Percentiles rank a stretch among this genome's conserved stretches.
Conservation (phyloP, 306 rosid genomes). For the Rosa lucieae region DNA sequence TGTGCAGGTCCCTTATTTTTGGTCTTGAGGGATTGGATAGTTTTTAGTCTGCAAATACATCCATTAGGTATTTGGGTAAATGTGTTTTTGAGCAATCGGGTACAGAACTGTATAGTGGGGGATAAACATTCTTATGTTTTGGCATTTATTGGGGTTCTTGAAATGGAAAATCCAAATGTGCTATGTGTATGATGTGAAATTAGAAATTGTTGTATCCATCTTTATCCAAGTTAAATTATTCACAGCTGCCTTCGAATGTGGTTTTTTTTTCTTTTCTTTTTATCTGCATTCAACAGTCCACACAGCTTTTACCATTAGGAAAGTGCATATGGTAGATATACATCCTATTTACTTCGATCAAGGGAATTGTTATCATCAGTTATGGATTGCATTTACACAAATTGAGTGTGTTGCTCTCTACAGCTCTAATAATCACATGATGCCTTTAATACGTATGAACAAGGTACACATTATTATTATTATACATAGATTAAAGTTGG, state of each 20-base stretch:
- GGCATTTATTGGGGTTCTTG: conserved; percentile 22
- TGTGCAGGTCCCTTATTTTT: conserved; percentile 30
- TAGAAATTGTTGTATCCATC: not conserved
- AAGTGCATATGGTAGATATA: not conserved
- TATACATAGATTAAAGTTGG: not conserved
- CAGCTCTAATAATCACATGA: not conserved
- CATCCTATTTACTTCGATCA: not conserved
- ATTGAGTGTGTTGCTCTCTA: not conserved
- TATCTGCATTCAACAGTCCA: not conserved
- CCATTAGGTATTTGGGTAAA: conserved; percentile 23
- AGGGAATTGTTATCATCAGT: not conserved
- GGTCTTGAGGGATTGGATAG: conserved; percentile 34
- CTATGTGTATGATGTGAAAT: conserved; percentile 1
- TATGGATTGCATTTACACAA: not conserved
- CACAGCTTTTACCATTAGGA: not conserved
- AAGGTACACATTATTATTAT: too few relatives aligned
- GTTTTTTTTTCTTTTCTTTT: not conserved
- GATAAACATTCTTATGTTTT: conserved; percentile 18
- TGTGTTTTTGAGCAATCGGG: conserved; percentile 38
- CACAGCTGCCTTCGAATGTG: not conserved
- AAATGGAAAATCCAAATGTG: conserved; percentile 24
- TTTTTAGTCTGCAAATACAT: conserved; percentile 36
- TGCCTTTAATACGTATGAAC: too few relatives aligned
- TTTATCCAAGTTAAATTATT: not conserved
- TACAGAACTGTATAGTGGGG: conserved; percentile 50